Evolutionary conservation across 2,329 filamentous ascomycete species (phyloP), one percentile per base, ranked within the genome.

Genomic region (Nemania sp.): DNA sequence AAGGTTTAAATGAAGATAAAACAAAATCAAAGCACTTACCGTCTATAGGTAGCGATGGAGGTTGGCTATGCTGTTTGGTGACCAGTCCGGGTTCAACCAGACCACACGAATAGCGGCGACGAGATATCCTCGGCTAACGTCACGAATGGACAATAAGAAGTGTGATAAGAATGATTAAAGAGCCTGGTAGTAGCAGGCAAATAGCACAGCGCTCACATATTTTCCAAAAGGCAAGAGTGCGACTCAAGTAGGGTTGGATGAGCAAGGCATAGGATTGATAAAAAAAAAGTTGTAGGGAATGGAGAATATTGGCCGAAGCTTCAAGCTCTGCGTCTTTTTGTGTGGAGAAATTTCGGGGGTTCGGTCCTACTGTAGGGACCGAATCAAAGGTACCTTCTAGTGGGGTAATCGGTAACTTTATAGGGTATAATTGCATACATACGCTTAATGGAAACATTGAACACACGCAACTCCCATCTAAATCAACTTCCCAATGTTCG

Each of bases 131-230:
- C 15, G 53, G 22, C 22, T 1, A 24, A 18, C 29, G 11, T 43
- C 20, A 45, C 51, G 0, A 49, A 24, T 27, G 22, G n/a, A 63
- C 13, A 51, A 64, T 11, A 22, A 32, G 22, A 15, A 45, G 13
- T 45, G 24, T 51, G 59, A 47, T n/a, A 56, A 63, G 26, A 22
- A 60, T 60, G 27, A 15, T 41, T 5, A 54, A 29, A 13, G 4
- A 49, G 69, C 69, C 69, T 67, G 61, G 38, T 58, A 13, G 13
- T 59, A 26, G 49, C 67, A 67, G 67, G 67, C 69, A 24, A 27
- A 51, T 18, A 59, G 43, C 49, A 54, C 49, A 60, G 15, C 47
- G 53, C 32, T 71, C 69, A 71, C 69, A 71, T 71, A 47, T 67
- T 68, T 71, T 45, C 62, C 38, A 41, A 41, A 64, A 41, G 11